phyloP scores from a whole-genome alignment of 768 basidiomycete species.

The Mycena latifolia region DNA sequence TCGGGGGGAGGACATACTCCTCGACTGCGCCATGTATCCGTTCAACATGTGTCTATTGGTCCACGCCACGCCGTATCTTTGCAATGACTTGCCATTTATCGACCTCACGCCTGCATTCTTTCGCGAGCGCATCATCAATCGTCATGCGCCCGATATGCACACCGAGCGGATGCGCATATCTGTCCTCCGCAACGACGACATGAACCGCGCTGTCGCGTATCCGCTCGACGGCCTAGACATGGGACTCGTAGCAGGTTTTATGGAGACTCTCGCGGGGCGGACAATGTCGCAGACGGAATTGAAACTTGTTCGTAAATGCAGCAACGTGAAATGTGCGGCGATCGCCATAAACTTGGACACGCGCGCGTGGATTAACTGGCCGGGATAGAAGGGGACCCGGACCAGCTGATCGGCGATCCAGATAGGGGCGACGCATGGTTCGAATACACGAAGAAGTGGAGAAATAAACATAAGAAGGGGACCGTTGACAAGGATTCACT shows the following conservation, averaged over 20 bases:
- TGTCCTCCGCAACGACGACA: conserved; percentile 43
- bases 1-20: conserved; percentile 52
- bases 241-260: conserved; percentile 40
- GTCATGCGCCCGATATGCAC: conserved; percentile 30
- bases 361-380: conserved; percentile 41
- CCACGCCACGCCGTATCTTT: conserved; percentile 33
- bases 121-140: conserved; percentile 33
- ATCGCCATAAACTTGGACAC: conserved; percentile 25
- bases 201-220: conserved; percentile 37
- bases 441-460: conserved; percentile 46
- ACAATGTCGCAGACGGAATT: conserved; percentile 36
- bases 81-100: conserved; percentile 31
- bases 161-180: conserved; percentile 40
- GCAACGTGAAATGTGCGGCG: conserved; percentile 18
- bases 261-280: conserved; percentile 47
- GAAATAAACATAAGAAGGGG: conserved; percentile 40
- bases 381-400: conserved; percentile 43
- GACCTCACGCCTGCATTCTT: conserved; percentile 42
- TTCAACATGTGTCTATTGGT: conserved; percentile 53
- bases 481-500: conserved; percentile 19
- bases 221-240: conserved; percentile 19
- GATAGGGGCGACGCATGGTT: conserved; percentile 38
- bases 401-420: conserved; percentile 34
- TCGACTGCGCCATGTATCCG: conserved; percentile 57
- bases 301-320: conserved; percentile 36